Base-by-base conservation (phyloP, 371 early-diverging fungal species). In the Actinomortierella wolfii region DNA sequence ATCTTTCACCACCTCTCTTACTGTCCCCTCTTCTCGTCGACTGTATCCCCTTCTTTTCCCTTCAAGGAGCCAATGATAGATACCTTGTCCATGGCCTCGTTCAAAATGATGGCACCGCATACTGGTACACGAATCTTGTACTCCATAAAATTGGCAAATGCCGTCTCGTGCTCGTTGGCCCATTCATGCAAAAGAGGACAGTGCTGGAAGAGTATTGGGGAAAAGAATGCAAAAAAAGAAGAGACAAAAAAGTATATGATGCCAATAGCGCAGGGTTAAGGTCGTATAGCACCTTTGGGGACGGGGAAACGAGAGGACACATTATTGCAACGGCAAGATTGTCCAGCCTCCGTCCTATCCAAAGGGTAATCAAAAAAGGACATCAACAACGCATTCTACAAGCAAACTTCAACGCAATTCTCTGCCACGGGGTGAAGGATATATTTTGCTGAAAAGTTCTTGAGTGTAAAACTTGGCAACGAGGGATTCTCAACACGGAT, bases 61-160 rank as follows among this genome's bases (percentile, higher is more conserved):
- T 34, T 34, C 34, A 56, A 18, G 40, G 61, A 44, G 9, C 24
- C 15, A 28, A n/a, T 3, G 8, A 17, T 15, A n/a, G n/a, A 14
- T 57, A 91, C 86, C 81, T 97, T 94, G 74, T 93, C 91, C 65
- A 97, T 79, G 11, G 68, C 73, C 21, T 82, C 76, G 78, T 97
- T 97, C 57, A 99, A 73, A 51, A 99, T 89, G 53, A 99, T 95
- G n/a, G 98, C 97, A 2, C 99, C 99, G 77, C 97, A 99, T 15
- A 99, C 99, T 11, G 99, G 99, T 18, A 99, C 97, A 44, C 92
- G 83, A 65, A 94, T 88, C 79, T 99, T 97, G 84, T 99, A 99
- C 61, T 92, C 89, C 84, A 95, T 87, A 78, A 99, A 99, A 51
- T 89, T 90, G 39, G 81, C 84, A 67, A 91, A 98, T 8, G 94